Conservation (phyloP, 2,329 filamentous ascomycete genomes). For the Chrysoporthe puriensis region DNA sequence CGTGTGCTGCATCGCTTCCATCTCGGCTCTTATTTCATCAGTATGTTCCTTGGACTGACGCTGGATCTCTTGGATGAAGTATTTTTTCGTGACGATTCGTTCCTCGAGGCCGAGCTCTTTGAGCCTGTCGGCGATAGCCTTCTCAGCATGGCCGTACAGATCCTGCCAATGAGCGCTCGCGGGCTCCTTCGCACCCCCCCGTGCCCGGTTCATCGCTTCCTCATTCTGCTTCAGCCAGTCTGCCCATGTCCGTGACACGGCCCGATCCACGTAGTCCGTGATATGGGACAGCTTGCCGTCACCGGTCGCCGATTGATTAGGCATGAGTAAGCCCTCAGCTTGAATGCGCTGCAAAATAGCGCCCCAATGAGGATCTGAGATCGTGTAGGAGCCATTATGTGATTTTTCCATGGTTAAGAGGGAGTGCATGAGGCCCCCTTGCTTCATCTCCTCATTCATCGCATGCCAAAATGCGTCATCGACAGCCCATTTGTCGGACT, state of each 20-base stretch:
- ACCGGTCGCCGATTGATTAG: neutral
- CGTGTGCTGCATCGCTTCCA: slow-evolving; percentile 41
- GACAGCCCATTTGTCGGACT: slow-evolving; percentile 41
- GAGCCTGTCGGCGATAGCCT: slow-evolving; percentile 38
- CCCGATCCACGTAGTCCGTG: slow-evolving; percentile 31
- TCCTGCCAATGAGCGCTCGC: slow-evolving; percentile 20
- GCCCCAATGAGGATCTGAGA: slow-evolving; percentile 52
- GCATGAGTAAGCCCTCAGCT: slow-evolving; percentile 37
- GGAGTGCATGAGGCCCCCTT: slow-evolving; percentile 47
- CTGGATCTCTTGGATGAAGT: slow-evolving; percentile 51
- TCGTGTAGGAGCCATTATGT: slow-evolving; percentile 42
- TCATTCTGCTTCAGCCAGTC: slow-evolving; percentile 57
- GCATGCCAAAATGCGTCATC: slow-evolving; percentile 68
- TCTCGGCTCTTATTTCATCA: slow-evolving; percentile 45
- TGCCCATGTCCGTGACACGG: slow-evolving; percentile 50
- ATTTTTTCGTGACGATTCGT: slow-evolving; percentile 49
- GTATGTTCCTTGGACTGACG: slow-evolving; percentile 44
- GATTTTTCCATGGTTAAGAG: slow-evolving; percentile 48
- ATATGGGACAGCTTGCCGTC: slow-evolving; percentile 6
- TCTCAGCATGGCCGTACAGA: slow-evolving; percentile 38
- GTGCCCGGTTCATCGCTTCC: slow-evolving; percentile 29
- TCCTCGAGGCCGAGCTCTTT: slow-evolving; percentile 33
- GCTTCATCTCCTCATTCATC: slow-evolving; percentile 57
- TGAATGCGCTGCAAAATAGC: slow-evolving; percentile 48
- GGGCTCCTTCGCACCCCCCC: neutral